Evolutionary conservation across 192 early-diverging fungal genomes (phyloP).

Genomic region (Pilobolus umbonatus): DNA sequence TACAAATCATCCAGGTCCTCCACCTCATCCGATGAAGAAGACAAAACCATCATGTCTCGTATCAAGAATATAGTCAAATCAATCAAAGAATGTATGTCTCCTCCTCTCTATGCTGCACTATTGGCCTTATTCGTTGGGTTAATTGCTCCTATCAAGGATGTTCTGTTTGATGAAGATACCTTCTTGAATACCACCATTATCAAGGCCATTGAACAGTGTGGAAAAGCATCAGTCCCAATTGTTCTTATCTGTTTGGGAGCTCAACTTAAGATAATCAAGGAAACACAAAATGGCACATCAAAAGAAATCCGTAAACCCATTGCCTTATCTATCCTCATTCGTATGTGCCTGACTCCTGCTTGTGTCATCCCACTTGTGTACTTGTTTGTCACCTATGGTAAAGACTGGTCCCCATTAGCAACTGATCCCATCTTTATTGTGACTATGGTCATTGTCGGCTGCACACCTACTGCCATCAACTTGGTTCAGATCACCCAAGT

Average conservation of each 20-base stretch:
- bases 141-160: slow-evolving; percentile 50
- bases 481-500: slow-evolving; percentile 65
- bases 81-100: slow-evolving; percentile 45
- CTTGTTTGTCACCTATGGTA: slow-evolving; percentile 13
- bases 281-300: background rate
- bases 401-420: slow-evolving; percentile 36
- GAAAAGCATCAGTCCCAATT: slow-evolving; percentile 72
- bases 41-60: too few relatives aligned
- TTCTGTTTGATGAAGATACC: slow-evolving; percentile 56
- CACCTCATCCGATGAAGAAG: slow-evolving; percentile 1
- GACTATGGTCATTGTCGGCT: slow-evolving; percentile 57
- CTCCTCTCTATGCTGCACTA: slow-evolving; percentile 68
- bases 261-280: slow-evolving; percentile 40
- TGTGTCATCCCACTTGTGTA: slow-evolving; percentile 36
- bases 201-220: slow-evolving; percentile 65
- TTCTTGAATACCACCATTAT: slow-evolving; percentile 48
- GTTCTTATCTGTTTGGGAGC: slow-evolving; percentile 73
- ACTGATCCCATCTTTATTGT: slow-evolving; percentile 65
- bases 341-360: slow-evolving; percentile 34
- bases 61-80: background rate
- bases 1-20: background rate
- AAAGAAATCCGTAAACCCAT: slow-evolving; percentile 21
- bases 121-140: slow-evolving; percentile 63
- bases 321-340: slow-evolving; percentile 21
- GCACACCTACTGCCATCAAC: slow-evolving; percentile 71